Conservation (phyloP, 495 filamentous ascomycete species). For the Podospora appendiculata region DNA sequence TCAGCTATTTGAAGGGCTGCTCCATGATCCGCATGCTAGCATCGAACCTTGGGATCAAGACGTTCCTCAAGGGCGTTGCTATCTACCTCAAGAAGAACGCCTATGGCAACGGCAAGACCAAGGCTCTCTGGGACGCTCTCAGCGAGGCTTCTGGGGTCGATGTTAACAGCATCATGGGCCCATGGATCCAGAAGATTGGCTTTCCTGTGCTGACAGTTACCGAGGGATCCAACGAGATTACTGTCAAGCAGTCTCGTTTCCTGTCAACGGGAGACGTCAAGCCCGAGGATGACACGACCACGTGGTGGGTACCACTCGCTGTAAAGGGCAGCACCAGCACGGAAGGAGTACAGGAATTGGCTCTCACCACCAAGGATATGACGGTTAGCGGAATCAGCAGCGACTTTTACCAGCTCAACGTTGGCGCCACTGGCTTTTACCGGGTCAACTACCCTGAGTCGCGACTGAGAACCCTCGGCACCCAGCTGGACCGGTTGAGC, state of each 20-base stretch:
- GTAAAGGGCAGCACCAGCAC: slow-evolving; percentile 56
- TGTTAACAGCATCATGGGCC: slow-evolving; percentile 78
- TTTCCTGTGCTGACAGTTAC: slow-evolving; percentile 83
- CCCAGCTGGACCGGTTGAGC: slow-evolving; percentile 61
- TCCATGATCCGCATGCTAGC: slow-evolving; percentile 93
- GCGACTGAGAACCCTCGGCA: slow-evolving; percentile 70
- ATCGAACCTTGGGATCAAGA: slow-evolving; percentile 73
- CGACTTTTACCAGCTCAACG: slow-evolving; percentile 88
- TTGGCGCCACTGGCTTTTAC: slow-evolving; percentile 83
- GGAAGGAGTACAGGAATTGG: slow-evolving; percentile 37
- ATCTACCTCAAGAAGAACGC: slow-evolving; percentile 80
- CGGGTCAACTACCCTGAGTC: slow-evolving; percentile 81
- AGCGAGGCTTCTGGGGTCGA: slow-evolving; percentile 83
- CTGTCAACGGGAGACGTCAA: slow-evolving; percentile 81
- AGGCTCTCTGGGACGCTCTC: slow-evolving; percentile 87
- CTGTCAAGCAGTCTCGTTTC: slow-evolving; percentile 78
- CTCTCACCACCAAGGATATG: slow-evolving; percentile 69
- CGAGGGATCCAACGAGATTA: slow-evolving; percentile 75
- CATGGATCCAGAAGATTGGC: slow-evolving; percentile 91
- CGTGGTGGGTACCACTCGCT: slow-evolving; percentile 93
- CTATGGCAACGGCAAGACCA: slow-evolving; percentile 91
- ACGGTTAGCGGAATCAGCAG: slow-evolving; percentile 66
- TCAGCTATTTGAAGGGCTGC: slow-evolving; percentile 93
- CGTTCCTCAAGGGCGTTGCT: slow-evolving; percentile 81
- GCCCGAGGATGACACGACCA: slow-evolving; percentile 75